These are phyloP conservation scores for Spongospora subterranea DNA, from an alignment of 208 protist species.

Conservation along the genomic window DNA sequence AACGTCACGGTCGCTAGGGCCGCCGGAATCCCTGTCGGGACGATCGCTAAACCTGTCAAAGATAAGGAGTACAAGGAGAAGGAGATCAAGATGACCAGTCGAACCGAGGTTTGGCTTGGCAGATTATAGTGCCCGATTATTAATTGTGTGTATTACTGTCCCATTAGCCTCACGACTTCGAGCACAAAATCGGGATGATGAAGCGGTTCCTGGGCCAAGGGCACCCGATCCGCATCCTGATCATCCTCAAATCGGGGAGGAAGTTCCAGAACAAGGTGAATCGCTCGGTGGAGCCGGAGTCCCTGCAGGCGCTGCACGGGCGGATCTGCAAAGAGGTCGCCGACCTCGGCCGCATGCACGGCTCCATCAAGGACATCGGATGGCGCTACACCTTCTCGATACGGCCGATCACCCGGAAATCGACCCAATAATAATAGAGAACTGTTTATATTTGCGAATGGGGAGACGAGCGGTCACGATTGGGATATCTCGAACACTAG, in stretches of 20 bases:
- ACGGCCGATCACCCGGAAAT: not conserved
- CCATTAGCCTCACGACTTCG: not conserved
- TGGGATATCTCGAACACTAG: not conserved
- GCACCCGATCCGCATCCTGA: not conserved
- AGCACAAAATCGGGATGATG: not conserved
- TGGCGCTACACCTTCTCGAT: constrained; percentile 7
- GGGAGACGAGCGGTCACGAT: not conserved
- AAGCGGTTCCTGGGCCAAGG: not conserved
- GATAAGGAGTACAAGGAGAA: not conserved
- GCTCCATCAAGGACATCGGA: not conserved
- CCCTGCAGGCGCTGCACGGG: not conserved
- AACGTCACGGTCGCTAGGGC: not conserved
- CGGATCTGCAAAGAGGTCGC: not conserved
- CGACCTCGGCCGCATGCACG: constrained; percentile 28
- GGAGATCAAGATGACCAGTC: not conserved
- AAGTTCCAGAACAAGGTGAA: not conserved
- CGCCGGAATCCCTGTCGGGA: not conserved
- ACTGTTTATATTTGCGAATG: not conserved
- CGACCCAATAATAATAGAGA: not conserved
- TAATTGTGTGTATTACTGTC: too few relatives aligned
- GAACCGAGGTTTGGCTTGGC: not conserved
- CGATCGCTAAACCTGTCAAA: not conserved
- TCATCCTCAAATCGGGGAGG: not conserved
- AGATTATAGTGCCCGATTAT: not conserved
- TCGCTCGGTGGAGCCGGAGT: not conserved